These are phyloP conservation scores for Blastocystis hominis DNA, from an alignment of 352 stramenopile species.

Conservation along the genomic window DNA sequence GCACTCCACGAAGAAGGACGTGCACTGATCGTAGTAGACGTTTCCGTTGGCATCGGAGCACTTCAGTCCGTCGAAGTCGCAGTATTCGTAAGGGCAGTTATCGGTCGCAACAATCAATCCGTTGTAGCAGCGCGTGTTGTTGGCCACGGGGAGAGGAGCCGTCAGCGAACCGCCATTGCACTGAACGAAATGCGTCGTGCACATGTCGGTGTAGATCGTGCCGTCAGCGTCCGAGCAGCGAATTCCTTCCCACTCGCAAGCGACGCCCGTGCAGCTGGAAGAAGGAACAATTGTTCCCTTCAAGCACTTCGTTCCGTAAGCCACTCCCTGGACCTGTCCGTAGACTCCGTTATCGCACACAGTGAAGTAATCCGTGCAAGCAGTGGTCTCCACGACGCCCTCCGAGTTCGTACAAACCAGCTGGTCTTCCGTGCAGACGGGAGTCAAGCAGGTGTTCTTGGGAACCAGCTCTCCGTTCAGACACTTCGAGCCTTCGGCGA, in stretches of 20 bases:
- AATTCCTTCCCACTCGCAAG: constrained; percentile 40
- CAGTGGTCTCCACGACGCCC: constrained; percentile 9
- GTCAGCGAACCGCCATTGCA: constrained; percentile 10
- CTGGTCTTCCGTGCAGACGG: not conserved
- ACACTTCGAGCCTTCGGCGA: constrained; percentile 48
- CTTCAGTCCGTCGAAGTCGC: constrained; percentile 40
- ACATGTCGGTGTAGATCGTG: constrained; percentile 18
- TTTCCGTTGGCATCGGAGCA: constrained; percentile 42
- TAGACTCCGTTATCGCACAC: constrained; percentile 40
- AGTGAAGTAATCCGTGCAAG: constrained; percentile 49
- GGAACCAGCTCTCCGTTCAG: not conserved
- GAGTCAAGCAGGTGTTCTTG: constrained; percentile 2
- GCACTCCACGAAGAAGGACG: constrained; percentile 48
- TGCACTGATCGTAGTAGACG: constrained; percentile 7
- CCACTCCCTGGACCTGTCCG: not conserved
- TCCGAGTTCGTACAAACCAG: not conserved
- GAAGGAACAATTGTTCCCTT: constrained; percentile 20
- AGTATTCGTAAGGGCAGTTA: constrained; percentile 9
- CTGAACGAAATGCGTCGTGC: constrained; percentile 39
- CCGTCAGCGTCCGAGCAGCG: constrained; percentile 26
- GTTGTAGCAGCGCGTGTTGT: constrained; percentile 45
- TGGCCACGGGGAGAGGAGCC: constrained; percentile 11
- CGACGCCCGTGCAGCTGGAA: not conserved
- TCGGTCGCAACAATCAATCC: not conserved
- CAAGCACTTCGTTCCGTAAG: constrained; percentile 46